These are phyloP conservation scores for Pichia deserticola DNA, from an alignment of 805 yeast species.

Conservation along the genomic window DNA sequence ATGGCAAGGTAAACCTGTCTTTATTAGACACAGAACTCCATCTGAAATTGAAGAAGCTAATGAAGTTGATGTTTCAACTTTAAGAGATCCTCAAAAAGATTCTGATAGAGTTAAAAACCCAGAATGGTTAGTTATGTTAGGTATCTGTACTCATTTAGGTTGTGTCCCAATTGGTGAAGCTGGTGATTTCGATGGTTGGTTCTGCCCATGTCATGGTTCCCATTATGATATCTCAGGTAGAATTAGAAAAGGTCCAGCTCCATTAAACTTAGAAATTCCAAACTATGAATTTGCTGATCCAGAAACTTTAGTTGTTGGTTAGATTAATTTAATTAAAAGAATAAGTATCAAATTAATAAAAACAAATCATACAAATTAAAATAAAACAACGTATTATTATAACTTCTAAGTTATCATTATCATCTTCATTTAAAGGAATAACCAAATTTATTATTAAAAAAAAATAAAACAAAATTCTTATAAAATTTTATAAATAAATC, in stretches of 20 bases:
- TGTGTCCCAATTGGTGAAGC: constrained; percentile 99
- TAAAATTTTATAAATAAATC: too few relatives aligned
- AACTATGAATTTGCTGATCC: constrained; percentile 70
- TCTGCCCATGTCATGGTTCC: constrained; percentile 99
- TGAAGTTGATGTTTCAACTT: constrained; percentile 58
- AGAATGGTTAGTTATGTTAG: constrained; percentile 98
- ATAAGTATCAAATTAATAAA: background rate
- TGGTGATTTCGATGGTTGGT: constrained; percentile 99
- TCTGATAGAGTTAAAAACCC: constrained; percentile 92
- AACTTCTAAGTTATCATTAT: background rate
- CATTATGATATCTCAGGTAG: constrained; percentile 99
- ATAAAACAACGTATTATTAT: background rate
- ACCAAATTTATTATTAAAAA: too few relatives aligned
- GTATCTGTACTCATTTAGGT: constrained; percentile 99
- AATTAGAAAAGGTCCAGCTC: constrained; percentile 99
- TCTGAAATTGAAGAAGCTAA: constrained; percentile 94
- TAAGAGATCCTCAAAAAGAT: constrained; percentile 95
- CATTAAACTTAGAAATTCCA: constrained; percentile 96
- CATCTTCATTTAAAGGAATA: too few relatives aligned
- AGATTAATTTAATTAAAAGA: constrained; percentile 15
- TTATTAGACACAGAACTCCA: constrained; percentile 96
- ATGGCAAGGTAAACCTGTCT: constrained; percentile 99
- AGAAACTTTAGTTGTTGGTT: constrained; percentile 87
- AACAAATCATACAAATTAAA: too few relatives aligned
- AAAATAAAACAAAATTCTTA: too few relatives aligned